Evolutionary conservation across 2,329 filamentous ascomycete genomes (phyloP).

Genomic region (Cercospora berteroae): DNA sequence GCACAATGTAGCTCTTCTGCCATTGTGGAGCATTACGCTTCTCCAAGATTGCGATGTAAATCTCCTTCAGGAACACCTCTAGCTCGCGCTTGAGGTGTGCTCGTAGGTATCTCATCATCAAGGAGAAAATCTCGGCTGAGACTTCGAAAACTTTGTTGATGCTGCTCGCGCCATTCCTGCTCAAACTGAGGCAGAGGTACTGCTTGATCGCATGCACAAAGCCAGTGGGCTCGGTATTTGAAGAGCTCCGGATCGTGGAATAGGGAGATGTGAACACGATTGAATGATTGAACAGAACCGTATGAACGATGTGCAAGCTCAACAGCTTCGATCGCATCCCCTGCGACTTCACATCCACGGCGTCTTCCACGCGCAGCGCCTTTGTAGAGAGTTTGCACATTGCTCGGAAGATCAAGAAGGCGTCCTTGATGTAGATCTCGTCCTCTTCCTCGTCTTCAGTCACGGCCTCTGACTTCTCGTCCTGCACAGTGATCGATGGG

Average conservation of each 20-base stretch:
- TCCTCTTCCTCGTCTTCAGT: constrained; percentile 79
- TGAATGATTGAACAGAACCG: constrained; percentile 90
- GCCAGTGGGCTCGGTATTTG: constrained; percentile 79
- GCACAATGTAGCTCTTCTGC: constrained; percentile 88
- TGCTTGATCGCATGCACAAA: constrained; percentile 96
- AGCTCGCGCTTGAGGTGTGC: constrained; percentile 98
- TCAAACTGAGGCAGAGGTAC: constrained; percentile 91
- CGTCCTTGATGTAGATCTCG: constrained; percentile 94
- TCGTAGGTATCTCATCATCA: constrained; percentile 91
- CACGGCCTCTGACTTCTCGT: constrained; percentile 48
- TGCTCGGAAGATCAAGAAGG: constrained; percentile 93
- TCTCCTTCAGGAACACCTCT: constrained; percentile 96
- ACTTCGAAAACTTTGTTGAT: constrained; percentile 92
- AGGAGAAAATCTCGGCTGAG: constrained; percentile 95
- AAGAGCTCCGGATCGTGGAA: constrained; percentile 88
- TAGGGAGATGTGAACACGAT: constrained; percentile 85
- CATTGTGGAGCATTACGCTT: constrained; percentile 80
- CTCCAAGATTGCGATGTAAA: constrained; percentile 88
- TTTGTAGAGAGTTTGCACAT: constrained; percentile 98
- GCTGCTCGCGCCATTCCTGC: constrained; percentile 90
- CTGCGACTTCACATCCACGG: constrained; percentile 88
- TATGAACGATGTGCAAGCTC: constrained; percentile 92
- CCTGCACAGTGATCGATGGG: constrained; percentile 38
- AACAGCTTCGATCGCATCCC: constrained; percentile 97
- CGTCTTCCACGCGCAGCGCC: constrained; percentile 79